Conservation (phyloP, 164 flowering plant species). For the Vitis amurensis region DNA sequence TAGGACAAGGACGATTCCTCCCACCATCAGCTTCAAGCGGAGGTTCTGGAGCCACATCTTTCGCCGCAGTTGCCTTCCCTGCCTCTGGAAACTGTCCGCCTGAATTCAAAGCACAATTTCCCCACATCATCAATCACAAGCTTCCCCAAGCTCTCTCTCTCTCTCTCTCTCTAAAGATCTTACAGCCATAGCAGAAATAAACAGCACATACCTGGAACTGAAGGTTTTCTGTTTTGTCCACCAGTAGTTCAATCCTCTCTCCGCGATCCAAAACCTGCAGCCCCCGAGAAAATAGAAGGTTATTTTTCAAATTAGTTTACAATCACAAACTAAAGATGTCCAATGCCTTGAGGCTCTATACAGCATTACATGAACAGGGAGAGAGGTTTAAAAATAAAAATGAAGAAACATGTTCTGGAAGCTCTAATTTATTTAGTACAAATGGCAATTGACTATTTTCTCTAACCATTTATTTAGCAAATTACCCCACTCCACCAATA, state of each 20-base stretch:
- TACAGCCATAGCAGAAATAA: neutral
- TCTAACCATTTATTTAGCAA: too few relatives aligned
- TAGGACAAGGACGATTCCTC: conserved; percentile 49
- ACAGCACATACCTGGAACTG: conserved; percentile 84
- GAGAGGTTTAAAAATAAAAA: too few relatives aligned
- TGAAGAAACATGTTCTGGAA: too few relatives aligned
- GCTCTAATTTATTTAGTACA: too few relatives aligned
- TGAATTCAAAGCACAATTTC: conserved; percentile 19
- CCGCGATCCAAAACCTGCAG: conserved; percentile 95
- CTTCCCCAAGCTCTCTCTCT: neutral
- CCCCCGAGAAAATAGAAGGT: neutral
- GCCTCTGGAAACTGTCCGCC: conserved; percentile 99
- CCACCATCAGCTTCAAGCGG: conserved; percentile 74
- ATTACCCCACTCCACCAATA: too few relatives aligned
- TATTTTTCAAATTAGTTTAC: neutral
- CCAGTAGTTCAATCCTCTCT: conserved; percentile 91
- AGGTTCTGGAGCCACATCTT: conserved; percentile 97
- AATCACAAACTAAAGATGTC: neutral
- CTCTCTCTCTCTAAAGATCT: neutral
- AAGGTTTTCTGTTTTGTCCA: conserved; percentile 94
- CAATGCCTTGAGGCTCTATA: too few relatives aligned
- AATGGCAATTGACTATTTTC: too few relatives aligned
- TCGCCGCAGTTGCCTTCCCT: conserved; percentile 86
- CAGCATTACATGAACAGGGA: too few relatives aligned
- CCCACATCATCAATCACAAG: neutral